These are phyloP conservation scores for Trichopus zeylanicus DNA, from an alignment of 116 monocot genomes.

Conservation along the genomic window DNA sequence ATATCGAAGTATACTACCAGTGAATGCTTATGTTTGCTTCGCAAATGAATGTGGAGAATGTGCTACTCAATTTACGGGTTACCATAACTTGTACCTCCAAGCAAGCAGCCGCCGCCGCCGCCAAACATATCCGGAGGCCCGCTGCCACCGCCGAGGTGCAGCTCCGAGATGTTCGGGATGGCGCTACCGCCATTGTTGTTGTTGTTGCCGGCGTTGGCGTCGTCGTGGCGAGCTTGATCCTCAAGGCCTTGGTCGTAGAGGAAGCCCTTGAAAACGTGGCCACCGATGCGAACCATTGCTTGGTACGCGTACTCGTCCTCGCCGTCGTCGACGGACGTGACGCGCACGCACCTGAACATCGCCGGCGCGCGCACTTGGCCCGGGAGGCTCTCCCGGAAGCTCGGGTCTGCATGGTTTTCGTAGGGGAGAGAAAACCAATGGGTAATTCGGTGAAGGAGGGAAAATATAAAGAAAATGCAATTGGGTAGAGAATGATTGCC, in stretches of 20 bases:
- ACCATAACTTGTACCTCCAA: conserved; percentile 35
- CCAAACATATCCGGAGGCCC: conserved; percentile 10
- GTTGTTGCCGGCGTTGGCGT: conserved; percentile 9
- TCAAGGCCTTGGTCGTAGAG: conserved; percentile 82
- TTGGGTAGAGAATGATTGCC: not conserved
- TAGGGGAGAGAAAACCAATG: too few relatives aligned
- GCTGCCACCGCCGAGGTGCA: conserved; percentile 50
- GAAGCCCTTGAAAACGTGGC: conserved; percentile 83
- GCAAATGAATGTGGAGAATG: not conserved
- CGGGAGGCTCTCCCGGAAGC: conserved; percentile 49
- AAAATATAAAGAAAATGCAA: too few relatives aligned
- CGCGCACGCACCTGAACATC: conserved; percentile 87
- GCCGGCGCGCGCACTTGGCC: conserved; percentile 82
- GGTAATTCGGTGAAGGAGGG: too few relatives aligned
- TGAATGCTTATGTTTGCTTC: not conserved
- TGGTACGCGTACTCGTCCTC: conserved; percentile 91
- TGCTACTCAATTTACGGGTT: conserved; percentile 45
- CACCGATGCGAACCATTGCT: conserved; percentile 74
- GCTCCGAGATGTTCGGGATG: conserved; percentile 65
- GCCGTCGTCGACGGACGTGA: conserved; percentile 76
- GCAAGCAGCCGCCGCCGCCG: conserved; percentile 16
- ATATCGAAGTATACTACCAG: not conserved
- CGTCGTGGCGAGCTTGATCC: conserved; percentile 18
- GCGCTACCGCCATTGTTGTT: conserved; percentile 7
- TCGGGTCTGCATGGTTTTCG: conserved; percentile 31